A percentile compares a stretch with the other conserved stretches of the same genome.
These are phyloP conservation scores for Nannochloropsis salina DNA, from an alignment of 108 stramenopile genomes.

Conservation along the genomic window DNA sequence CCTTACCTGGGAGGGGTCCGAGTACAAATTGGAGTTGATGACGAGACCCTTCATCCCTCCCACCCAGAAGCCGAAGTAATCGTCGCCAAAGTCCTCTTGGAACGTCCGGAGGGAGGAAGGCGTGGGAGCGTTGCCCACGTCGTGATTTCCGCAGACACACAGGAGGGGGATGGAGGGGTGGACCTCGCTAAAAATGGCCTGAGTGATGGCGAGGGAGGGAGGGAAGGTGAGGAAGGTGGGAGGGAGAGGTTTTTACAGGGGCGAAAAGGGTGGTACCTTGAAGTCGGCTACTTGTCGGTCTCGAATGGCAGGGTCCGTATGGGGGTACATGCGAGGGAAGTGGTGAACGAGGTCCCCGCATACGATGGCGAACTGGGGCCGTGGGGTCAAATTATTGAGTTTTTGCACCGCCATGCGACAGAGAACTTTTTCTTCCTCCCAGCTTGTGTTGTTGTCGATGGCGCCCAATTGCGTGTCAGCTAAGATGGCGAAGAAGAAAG, in stretches of 20 bases:
- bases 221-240: neutral
- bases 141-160: constrained; percentile 30
- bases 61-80: constrained; percentile 23
- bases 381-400: neutral
- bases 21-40: constrained; percentile 12
- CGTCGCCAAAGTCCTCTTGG: constrained; percentile 12
- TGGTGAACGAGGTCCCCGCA: constrained; percentile 22
- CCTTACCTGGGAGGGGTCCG: neutral
- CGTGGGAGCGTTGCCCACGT: constrained; percentile 1
- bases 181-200: constrained; percentile 10
- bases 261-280: neutral
- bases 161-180: constrained; percentile 22
- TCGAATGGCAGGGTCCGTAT: neutral
- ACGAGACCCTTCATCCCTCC: neutral
- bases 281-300: neutral
- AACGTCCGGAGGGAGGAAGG: neutral
- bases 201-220: neutral
- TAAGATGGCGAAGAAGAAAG: neutral
- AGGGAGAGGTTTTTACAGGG: too few species aligned
- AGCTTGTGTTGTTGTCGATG: constrained; percentile 8
- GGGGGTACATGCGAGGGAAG: neutral
- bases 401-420: neutral
- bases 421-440: neutral
- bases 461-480: neutral
- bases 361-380: constrained; percentile 14